Evolutionary conservation across 192 early-diverging fungal genomes (phyloP).

Genomic region (Phlyctochytrium bullatum): DNA sequence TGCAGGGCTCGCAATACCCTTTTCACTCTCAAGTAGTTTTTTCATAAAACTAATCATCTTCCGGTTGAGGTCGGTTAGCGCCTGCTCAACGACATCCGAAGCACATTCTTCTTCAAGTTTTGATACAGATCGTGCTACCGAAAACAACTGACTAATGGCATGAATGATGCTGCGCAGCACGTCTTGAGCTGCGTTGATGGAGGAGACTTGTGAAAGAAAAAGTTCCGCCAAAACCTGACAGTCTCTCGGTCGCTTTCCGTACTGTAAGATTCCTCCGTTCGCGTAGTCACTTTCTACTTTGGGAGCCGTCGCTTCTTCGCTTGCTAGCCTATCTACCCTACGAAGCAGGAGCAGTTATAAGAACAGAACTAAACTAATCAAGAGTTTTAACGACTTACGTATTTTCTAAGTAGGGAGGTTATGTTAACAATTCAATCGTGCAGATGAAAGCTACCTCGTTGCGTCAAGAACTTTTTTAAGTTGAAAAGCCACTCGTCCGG

Average conservation of each 20-base stretch:
- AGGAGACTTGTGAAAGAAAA: neutral
- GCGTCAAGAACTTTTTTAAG: neutral
- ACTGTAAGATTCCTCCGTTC: too few relatives aligned
- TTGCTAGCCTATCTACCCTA: neutral
- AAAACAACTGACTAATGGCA: neutral
- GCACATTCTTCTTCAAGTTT: neutral
- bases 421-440: neutral
- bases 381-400: neutral
- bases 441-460: neutral
- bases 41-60: neutral
- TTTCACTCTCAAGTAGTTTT: neutral
- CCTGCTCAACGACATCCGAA: neutral
- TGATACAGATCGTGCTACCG: neutral
- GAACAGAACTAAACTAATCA: neutral
- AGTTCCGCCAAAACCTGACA: neutral
- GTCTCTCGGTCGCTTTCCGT: too few relatives aligned
- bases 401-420: neutral
- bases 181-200: neutral
- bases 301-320: neutral
- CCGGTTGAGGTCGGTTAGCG: neutral
- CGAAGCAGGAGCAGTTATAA: neutral
- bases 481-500: neutral
- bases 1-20: neutral
- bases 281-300: neutral
- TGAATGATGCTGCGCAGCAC: neutral